A percentile compares a stretch with the other conserved stretches of the same genome.
phyloP scores from a whole-genome alignment of 257 asterid species.

The Salvia hispanica region DNA sequence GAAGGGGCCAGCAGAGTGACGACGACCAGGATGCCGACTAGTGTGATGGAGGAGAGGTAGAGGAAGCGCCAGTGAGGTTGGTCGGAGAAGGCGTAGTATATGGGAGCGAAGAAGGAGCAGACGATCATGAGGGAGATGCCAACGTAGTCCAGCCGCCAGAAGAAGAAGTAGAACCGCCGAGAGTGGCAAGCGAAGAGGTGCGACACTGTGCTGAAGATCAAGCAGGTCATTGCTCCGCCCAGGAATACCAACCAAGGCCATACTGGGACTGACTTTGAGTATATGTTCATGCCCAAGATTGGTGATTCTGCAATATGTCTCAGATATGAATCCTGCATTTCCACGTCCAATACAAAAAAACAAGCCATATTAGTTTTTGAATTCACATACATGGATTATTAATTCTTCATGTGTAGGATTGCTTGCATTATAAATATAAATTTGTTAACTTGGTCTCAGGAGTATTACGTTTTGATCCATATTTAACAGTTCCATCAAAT shows the following conservation, averaged over 20 bases:
- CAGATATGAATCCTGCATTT: constrained; percentile 52
- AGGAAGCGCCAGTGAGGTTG: constrained; percentile 57
- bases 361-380: too few relatives aligned
- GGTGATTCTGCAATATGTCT: constrained; percentile 37
- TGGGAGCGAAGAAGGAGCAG: constrained; percentile 79
- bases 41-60: constrained; percentile 63
- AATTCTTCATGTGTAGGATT: too few relatives aligned
- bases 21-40: constrained; percentile 55
- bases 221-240: constrained; percentile 77
- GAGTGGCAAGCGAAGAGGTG: constrained; percentile 93
- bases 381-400: too few relatives aligned
- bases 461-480: too few relatives aligned
- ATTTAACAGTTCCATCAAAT: too few relatives aligned
- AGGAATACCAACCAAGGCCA: constrained; percentile 98
- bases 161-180: constrained; percentile 59
- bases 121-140: constrained; percentile 89
- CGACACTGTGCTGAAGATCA: constrained; percentile 68
- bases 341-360: too few relatives aligned
- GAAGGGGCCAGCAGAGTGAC: constrained; percentile 71
- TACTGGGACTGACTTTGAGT: constrained; percentile 39
- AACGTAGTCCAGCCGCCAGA: constrained; percentile 91
- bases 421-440: too few relatives aligned
- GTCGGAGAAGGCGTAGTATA: constrained; percentile 69
- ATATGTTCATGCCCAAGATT: constrained; percentile 8
- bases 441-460: too few relatives aligned